Evolutionary conservation across 73 alveolate genomes (phyloP), one percentile per base, ranked within the genome.

Genomic region (Paramecium octaurelia): DNA sequence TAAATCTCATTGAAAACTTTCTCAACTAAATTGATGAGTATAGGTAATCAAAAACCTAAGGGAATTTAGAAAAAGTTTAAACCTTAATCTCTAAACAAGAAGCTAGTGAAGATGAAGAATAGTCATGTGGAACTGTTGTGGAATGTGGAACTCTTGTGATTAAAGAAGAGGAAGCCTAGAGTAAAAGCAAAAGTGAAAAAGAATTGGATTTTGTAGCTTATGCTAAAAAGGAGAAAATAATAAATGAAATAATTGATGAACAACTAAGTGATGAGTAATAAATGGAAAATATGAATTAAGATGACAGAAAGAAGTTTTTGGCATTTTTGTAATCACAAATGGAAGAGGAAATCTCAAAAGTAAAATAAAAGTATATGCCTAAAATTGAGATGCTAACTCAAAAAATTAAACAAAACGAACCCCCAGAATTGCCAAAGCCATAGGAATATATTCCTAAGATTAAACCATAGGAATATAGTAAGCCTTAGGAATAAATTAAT

Each of bases 91-190:
- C 87, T 29, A 36, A 73, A 35, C 11, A 36, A 64, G 84, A 34
- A 5, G 29, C 27, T 64, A 64, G 84, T 8, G 54, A 80, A 80
- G 91, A 80, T 9, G 91, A 80, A 24, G 76, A 80, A 24, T 34
- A 80, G 18, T 80, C 91, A 24, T 43, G 70, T 43, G 91, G 91
- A 80, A 80, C 91, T 31, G 91, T 80, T 18, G 91, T 80, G 6
- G 91, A 80, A 46, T 80, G 91, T 20, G 91, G 91, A 23, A 80
- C 91, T 16, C 57, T 80, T 10, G 46, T 80, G 14, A 48, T 80
- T 43, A 80, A 80, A 44, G 91, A 80, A 24, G 75, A 42, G 2
- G 50, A 42, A 7, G 29, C 27, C 40, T 9, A 73, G 20, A 38
- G 54, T 73, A 23, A 31, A 44, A 20, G 24, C 7, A 23, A 31